Evolutionary conservation across 225 moss, liverwort and hornwort genomes (phyloP).

Genomic region (Marchantia polymorpha): DNA sequence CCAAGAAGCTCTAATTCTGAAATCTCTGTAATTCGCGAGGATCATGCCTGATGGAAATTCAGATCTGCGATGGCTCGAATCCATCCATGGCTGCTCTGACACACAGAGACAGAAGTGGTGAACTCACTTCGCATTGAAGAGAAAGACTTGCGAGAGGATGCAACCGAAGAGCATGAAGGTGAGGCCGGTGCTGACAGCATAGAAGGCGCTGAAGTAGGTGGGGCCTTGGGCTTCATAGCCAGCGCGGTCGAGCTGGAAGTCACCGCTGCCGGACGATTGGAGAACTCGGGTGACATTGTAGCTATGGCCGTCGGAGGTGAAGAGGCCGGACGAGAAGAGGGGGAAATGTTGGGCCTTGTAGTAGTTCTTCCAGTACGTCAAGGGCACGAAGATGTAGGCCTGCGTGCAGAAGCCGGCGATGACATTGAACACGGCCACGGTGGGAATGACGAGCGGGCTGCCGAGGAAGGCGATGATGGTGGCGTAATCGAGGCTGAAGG

Average conservation of each 20-base stretch:
- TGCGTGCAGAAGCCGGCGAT: slow-evolving; percentile 47
- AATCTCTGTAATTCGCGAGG: no score
- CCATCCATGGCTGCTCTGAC: no score
- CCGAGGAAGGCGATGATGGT: slow-evolving; percentile 47
- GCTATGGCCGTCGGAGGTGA: slow-evolving; percentile 25
- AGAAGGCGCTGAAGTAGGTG: slow-evolving; percentile 29
- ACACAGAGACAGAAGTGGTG: background rate
- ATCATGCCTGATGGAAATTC: no score
- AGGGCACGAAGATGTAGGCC: slow-evolving; percentile 59
- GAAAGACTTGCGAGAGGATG: slow-evolving; percentile 15
- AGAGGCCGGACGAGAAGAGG: slow-evolving; percentile 60
- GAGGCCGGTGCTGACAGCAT: slow-evolving; percentile 23
- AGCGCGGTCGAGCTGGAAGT: background rate
- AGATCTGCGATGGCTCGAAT: no score
- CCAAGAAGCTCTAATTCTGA: no score
- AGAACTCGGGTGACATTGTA: slow-evolving; percentile 9
- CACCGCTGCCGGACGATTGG: no score
- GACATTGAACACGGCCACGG: slow-evolving; percentile 58
- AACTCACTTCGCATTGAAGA: slow-evolving; percentile 27
- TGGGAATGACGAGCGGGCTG: slow-evolving; percentile 59
- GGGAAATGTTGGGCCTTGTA: slow-evolving; percentile 54
- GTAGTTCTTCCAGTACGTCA: slow-evolving; percentile 53
- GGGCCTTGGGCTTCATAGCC: slow-evolving; percentile 8
- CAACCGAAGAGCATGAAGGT: slow-evolving; percentile 30
- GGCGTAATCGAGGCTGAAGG: slow-evolving; percentile 61